Evolutionary conservation across 129 eudicot species (phyloP), one percentile per base, ranked within the genome.

Genomic region (Flaveria trinervia): DNA sequence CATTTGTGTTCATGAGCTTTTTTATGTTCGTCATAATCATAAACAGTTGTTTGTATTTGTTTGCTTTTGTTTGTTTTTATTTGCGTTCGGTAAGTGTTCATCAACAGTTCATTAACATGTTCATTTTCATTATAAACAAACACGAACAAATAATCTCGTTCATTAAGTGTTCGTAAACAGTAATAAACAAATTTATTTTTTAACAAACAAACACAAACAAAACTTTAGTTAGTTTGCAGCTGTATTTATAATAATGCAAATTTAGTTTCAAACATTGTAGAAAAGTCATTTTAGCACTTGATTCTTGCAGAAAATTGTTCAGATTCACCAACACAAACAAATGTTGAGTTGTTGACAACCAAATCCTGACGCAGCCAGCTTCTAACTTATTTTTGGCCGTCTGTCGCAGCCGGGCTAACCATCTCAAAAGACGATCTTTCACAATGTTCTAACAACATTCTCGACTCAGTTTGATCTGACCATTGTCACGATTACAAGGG

Each of bases 291-390:
- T 45, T 70, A 68, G 65, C 61, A 57, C 59, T 79, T 41, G 23
- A 72, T 30, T 79, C 56, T 64, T 79, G 56, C 72, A 70, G 15
- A 71, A 79, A 79, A 59, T 48, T 39, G 60, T 39, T 64, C 82
- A 65, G 23, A 26, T 75, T 4, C 71, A 75, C 13, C 39, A 67
- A 72, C 72, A 39, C 77, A 36, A 72, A 65, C 83, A 62, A 70
- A 45, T 23, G 54, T 79, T 36, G 33, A 62, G 59, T 26, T 23
- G 54, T 79, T 36, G 33, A 61, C 18, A 51, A 23, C 74, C 75
- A 77, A 77, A 77, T 77, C 70, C 70, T 57, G 70, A 70, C 45
- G 71, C 71, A 60, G 79, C 45, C 79, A 80, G 44, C 70, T 45
- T 73, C 52, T 73, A 73, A 66, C 62, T 80, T 80, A 80, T 80